Base-by-base conservation (phyloP, 179 eudicot genomes). In the Gypsophila paniculata region DNA sequence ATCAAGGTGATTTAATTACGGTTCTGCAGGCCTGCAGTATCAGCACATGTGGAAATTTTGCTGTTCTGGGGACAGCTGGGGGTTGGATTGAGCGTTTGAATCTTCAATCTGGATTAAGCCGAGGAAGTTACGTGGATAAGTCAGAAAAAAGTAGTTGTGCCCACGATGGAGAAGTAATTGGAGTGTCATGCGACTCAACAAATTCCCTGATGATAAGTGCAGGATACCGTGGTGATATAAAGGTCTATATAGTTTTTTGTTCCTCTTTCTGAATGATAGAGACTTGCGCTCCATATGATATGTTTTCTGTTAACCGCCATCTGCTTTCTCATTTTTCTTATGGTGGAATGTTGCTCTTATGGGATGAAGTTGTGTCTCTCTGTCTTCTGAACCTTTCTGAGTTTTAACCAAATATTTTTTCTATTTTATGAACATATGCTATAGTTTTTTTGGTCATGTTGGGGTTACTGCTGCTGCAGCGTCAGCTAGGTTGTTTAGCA, bases 1-100 rank as follows among this genome's bases (percentile, higher is more conserved):
- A 61, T 42, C 5, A 23, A 17, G 34, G 58, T 54, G 49, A 58
- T 10, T 15, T 68, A 44, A 72, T 63, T 36, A 23, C 68, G 61
- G 68, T 23, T 44, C 69, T 80, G 62, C 80, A 90, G 91, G 88
- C 99, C 65, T 95, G 96, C 39, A 68, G 91, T 36, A 95, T 95
- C 77, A 95, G 99, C 82, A 87, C 95, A 22, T 95, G 97, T 84
- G 97, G 99, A 54, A 95, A 92, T 74, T 95, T 95, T 71, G 96
- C 95, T 68, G 80, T 95, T 68, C 61, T 95, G 44, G 99, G 99
- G 55, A 92, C 96, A 78, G 89, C 89, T 6, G 91, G 93, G 75
- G 99, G 99, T 68, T 92, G 97, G 95, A 82, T 95, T 78, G 97
- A 95, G 83, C 79, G 91, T 32, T 95, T 95, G 77, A 95, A 95